These are phyloP conservation scores for Salicornia ramosissima DNA, from an alignment of 148 eudicot genomes.

Conservation along the genomic window DNA sequence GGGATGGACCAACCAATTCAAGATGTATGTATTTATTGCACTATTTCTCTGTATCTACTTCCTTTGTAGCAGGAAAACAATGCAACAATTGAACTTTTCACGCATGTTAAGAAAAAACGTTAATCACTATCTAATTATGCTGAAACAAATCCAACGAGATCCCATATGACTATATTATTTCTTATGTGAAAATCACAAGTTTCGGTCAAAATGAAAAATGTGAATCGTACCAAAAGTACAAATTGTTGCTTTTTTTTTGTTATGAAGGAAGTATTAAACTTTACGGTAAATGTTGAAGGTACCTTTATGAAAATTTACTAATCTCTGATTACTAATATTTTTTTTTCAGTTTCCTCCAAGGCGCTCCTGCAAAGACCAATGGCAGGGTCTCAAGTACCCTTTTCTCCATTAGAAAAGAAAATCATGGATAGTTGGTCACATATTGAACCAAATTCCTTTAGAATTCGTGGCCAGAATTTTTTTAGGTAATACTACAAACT, in stretches of 20 bases:
- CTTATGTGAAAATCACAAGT: no score
- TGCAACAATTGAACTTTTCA: no score
- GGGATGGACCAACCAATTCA: slow-evolving; percentile 59
- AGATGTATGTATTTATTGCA: slow-evolving; percentile 19
- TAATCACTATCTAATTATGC: no score
- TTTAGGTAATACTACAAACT: slow-evolving; percentile 46
- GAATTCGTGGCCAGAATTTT: slow-evolving; percentile 71
- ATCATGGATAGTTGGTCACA: slow-evolving; percentile 80
- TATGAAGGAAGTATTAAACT: no score
- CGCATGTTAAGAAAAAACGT: no score
- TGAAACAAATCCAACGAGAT: no score
- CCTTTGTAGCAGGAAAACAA: neutral
- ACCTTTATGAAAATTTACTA: neutral
- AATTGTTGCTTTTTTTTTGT: no score
- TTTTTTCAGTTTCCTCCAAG: slow-evolving; percentile 72
- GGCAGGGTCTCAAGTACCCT: slow-evolving; percentile 95
- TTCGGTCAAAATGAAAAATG: no score
- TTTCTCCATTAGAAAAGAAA: slow-evolving; percentile 72
- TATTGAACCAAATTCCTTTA: slow-evolving; percentile 65
- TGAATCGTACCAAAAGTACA: no score
- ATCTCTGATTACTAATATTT: slow-evolving; percentile 2
- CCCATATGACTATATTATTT: no score
- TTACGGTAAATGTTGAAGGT: no score
- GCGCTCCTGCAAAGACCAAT: slow-evolving; percentile 69
- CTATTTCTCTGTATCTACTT: neutral